Percentiles rank a stretch among this genome's conserved stretches.
These are phyloP conservation scores for Zygoascus sp. DNA, from an alignment of 1,139 yeast species.

Conservation along the genomic window DNA sequence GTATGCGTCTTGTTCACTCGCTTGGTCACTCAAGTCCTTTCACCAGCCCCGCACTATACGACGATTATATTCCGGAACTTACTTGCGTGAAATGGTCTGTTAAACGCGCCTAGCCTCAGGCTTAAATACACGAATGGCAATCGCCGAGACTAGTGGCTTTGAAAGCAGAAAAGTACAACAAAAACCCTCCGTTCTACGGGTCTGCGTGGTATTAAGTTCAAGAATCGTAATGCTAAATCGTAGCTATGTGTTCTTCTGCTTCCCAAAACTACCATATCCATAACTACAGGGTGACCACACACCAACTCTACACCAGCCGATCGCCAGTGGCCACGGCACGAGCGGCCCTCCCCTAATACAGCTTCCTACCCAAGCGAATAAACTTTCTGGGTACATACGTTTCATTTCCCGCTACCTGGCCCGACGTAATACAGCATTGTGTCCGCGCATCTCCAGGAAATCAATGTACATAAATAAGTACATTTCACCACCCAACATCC, in stretches of 20 bases:
- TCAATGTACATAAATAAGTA: too few species aligned
- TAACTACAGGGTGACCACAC: slow-evolving; percentile 2
- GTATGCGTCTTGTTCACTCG: too few species aligned
- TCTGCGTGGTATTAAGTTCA: background rate
- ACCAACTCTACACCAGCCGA: background rate
- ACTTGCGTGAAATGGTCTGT: background rate
- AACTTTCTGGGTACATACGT: background rate
- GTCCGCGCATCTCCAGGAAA: too few species aligned
- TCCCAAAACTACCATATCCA: slow-evolving; percentile 1
- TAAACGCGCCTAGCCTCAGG: background rate
- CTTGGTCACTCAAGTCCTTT: too few species aligned
- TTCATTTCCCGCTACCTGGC: too few species aligned
- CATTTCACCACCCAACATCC: too few species aligned
- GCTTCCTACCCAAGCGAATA: too few species aligned
- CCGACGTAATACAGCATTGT: too few species aligned
- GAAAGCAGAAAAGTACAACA: background rate
- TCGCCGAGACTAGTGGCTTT: background rate
- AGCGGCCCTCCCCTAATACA: too few species aligned
- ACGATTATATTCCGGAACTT: background rate
- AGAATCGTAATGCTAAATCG: background rate
- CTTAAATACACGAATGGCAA: background rate
- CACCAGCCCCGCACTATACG: too few species aligned
- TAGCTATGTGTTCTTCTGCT: background rate
- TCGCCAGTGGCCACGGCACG: too few species aligned
- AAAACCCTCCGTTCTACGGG: background rate